phyloP scores from a whole-genome alignment of 2,329 filamentous ascomycete species.

The Xylaria hypoxylon region DNA sequence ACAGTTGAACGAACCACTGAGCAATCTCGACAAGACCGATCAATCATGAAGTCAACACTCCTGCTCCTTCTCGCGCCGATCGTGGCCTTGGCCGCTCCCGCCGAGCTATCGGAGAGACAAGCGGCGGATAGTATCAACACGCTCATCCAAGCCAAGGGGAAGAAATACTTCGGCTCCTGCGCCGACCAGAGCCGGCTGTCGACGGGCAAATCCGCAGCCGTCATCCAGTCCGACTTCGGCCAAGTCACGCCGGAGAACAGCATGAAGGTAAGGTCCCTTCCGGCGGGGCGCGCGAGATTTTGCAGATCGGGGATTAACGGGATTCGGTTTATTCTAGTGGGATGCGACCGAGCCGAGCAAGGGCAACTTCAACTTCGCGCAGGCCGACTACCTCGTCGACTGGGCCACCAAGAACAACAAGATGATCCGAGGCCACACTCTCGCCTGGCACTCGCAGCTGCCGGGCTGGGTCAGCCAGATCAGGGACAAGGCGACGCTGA shows the following conservation, averaged over 20 bases:
- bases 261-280: slow-evolving; percentile 49
- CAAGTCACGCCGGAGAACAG: slow-evolving; percentile 76
- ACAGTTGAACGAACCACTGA: slow-evolving; percentile 5
- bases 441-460: slow-evolving; percentile 73
- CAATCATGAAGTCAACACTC: slow-evolving; percentile 51
- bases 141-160: slow-evolving; percentile 71
- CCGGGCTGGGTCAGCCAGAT: slow-evolving; percentile 67
- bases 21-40: slow-evolving; percentile 30
- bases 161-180: slow-evolving; percentile 72
- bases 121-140: slow-evolving; percentile 62
- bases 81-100: slow-evolving; percentile 51
- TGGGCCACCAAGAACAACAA: slow-evolving; percentile 68
- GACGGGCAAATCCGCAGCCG: slow-evolving; percentile 61
- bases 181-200: slow-evolving; percentile 66
- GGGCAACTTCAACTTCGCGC: slow-evolving; percentile 65
- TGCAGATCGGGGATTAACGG: slow-evolving; percentile 1
- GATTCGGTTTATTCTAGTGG: slow-evolving; percentile 66
- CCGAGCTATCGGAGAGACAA: slow-evolving; percentile 54
- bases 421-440: slow-evolving; percentile 73
- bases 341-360: slow-evolving; percentile 58
- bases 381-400: slow-evolving; percentile 70
- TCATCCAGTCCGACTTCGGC: slow-evolving; percentile 72
- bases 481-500: slow-evolving; percentile 56
- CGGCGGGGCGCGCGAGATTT: neutral
- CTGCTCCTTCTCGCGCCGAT: slow-evolving; percentile 53